Percentiles rank a stretch among this genome's conserved stretches.
These are phyloP conservation scores for Fusarium sp. DNA, from an alignment of 2,329 filamentous ascomycete genomes.

Conservation along the genomic window DNA sequence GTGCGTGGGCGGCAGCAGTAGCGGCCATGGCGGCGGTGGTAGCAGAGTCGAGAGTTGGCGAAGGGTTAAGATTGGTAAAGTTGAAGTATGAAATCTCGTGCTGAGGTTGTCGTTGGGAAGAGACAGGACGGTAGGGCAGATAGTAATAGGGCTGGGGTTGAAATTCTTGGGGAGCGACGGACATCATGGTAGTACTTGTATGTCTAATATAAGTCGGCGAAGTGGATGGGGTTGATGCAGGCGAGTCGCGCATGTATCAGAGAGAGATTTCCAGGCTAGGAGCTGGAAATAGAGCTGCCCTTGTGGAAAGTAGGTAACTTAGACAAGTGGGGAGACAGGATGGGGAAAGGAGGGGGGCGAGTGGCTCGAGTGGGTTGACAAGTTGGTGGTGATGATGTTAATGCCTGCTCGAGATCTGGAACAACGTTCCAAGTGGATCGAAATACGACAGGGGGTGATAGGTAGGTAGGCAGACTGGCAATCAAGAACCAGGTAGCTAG, in stretches of 20 bases:
- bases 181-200: conserved; percentile 52
- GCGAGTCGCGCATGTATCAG: conserved; percentile 52
- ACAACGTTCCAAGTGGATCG: conserved; percentile 48
- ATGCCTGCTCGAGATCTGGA: conserved; percentile 48
- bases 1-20: conserved; percentile 33
- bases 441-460: conserved; percentile 34
- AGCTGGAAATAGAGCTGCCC: conserved; percentile 48
- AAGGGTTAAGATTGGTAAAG: conserved; percentile 36
- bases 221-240: conserved; percentile 49
- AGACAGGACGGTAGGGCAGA: conserved; percentile 32
- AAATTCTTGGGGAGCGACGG: conserved; percentile 49
- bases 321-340: conserved; percentile 45
- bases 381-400: conserved; percentile 40
- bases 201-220: conserved; percentile 50
- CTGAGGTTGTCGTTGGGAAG: conserved; percentile 43
- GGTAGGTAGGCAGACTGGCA: conserved; percentile 18
- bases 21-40: conserved; percentile 42
- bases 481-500: conserved; percentile 25
- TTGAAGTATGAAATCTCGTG: conserved; percentile 42
- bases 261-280: conserved; percentile 48
- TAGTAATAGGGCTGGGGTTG: conserved; percentile 48
- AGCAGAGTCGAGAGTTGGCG: conserved; percentile 30
- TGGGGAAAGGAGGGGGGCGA: conserved; percentile 38
- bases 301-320: conserved; percentile 43
- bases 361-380: conserved; percentile 42